Evolutionary conservation across 371 early-diverging fungal genomes (phyloP).

Genomic region (Mortierella sp.): DNA sequence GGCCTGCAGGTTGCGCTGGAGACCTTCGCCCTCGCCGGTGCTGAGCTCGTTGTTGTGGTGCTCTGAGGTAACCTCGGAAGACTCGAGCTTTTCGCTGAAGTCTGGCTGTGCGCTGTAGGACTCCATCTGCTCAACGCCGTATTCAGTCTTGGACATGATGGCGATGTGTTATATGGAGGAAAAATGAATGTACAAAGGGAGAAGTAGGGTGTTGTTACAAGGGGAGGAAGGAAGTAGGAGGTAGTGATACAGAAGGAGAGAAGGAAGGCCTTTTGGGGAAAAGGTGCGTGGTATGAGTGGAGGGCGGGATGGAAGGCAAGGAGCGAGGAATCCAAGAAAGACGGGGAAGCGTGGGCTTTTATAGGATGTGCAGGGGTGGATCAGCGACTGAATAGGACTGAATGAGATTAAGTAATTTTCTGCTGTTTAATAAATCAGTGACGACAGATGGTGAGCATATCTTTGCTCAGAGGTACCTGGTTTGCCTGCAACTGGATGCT

Average conservation of each 20-base stretch:
- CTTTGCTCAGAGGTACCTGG: background rate
- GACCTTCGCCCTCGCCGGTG: constrained; percentile 20
- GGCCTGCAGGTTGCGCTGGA: constrained; percentile 74
- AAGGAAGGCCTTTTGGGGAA: background rate
- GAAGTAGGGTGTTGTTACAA: background rate
- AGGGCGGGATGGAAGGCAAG: background rate
- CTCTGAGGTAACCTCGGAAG: background rate
- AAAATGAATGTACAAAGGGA: background rate
- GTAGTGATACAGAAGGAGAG: background rate
- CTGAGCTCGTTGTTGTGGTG: constrained; percentile 5
- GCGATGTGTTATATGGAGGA: background rate
- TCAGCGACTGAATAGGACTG: background rate
- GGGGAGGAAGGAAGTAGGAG: background rate
- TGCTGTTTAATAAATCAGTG: background rate
- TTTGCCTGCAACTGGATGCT: too few species aligned
- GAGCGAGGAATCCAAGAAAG: background rate
- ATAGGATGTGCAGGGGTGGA: background rate
- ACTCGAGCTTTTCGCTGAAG: background rate
- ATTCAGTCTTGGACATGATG: constrained; percentile 6
- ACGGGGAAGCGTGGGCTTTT: background rate
- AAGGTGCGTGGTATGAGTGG: background rate
- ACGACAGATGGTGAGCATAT: constrained; percentile 8
- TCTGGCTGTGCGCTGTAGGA: background rate
- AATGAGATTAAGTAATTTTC: background rate
- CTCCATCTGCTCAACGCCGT: constrained; percentile 12